Evolutionary conservation across 2,329 filamentous ascomycete species (phyloP).

Genomic region (Rhinocladiella mackenziei): DNA sequence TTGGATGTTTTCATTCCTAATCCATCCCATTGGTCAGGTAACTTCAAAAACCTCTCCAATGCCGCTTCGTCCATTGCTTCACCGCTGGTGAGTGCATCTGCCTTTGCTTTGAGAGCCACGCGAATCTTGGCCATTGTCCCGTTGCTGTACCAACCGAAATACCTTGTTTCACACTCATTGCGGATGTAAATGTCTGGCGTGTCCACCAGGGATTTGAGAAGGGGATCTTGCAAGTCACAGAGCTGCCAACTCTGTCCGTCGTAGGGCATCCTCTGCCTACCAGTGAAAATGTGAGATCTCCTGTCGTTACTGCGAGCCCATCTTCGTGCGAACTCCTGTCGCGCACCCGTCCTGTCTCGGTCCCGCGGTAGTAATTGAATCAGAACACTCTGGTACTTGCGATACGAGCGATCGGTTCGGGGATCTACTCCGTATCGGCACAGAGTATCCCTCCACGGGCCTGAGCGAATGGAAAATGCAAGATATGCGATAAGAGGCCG

Average conservation of each 20-base stretch:
- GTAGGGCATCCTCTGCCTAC: constrained; percentile 60
- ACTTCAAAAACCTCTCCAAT: constrained; percentile 36
- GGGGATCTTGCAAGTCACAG: constrained; percentile 81
- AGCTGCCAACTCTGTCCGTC: constrained; percentile 94
- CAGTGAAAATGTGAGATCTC: constrained; percentile 72
- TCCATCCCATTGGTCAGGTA: constrained; percentile 34
- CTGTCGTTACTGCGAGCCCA: constrained; percentile 30
- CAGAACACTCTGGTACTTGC: constrained; percentile 82
- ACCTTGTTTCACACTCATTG: constrained; percentile 54
- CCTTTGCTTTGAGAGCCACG: constrained; percentile 82
- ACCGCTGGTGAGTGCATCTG: constrained; percentile 58
- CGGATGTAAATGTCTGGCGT: constrained; percentile 51
- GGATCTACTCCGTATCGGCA: constrained; percentile 85
- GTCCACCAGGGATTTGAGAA: constrained; percentile 61
- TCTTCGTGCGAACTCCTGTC: constrained; percentile 15
- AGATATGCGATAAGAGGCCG: constrained; percentile 77
- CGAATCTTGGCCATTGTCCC: constrained; percentile 80
- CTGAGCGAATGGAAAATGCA: constrained; percentile 87
- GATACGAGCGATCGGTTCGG: constrained; percentile 68
- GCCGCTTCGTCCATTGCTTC: constrained; percentile 34
- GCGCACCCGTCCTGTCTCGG: constrained; percentile 28
- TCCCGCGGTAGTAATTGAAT: constrained; percentile 61
- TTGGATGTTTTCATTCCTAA: not conserved
- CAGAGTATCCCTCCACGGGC: constrained; percentile 85
- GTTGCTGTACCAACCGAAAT: constrained; percentile 79